These are phyloP conservation scores for Saposhnikovia divaricata DNA, from an alignment of 129 eudicot species.

Conservation along the genomic window DNA sequence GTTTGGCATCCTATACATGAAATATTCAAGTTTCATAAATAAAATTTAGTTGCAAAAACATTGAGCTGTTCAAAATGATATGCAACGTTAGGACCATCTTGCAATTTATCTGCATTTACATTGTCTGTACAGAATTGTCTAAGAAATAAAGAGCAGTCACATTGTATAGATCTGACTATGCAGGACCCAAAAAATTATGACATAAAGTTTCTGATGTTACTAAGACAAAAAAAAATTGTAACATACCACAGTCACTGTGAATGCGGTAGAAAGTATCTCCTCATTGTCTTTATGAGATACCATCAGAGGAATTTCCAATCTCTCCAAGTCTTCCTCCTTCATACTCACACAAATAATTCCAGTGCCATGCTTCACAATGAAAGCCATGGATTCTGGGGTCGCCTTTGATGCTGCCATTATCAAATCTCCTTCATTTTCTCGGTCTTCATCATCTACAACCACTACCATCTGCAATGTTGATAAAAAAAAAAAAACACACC, in stretches of 20 bases:
- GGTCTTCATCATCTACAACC: constrained; percentile 80
- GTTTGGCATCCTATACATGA: constrained; percentile 65
- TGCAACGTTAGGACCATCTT: background rate
- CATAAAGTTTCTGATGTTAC: background rate
- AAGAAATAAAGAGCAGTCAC: background rate
- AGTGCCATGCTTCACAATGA: constrained; percentile 79
- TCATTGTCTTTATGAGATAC: constrained; percentile 50
- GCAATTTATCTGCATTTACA: background rate
- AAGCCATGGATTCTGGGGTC: constrained; percentile 78
- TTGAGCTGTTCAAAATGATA: background rate
- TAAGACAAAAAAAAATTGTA: background rate
- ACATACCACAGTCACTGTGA: constrained; percentile 81
- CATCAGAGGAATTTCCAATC: constrained; percentile 72
- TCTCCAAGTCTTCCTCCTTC: constrained; percentile 58
- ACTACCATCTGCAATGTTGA: constrained; percentile 53
- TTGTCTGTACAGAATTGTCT: too few relatives aligned
- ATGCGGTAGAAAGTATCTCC: constrained; percentile 68
- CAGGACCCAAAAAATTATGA: background rate
- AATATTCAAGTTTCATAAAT: background rate
- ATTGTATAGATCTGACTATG: background rate
- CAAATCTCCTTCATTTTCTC: constrained; percentile 87
- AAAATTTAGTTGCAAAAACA: background rate
- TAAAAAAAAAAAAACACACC: background rate
- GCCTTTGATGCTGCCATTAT: constrained; percentile 77
- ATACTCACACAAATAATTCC: constrained; percentile 88